phyloP scores from a whole-genome alignment of 2,329 filamentous ascomycete genomes.

The Sporothrix euskadiensis region DNA sequence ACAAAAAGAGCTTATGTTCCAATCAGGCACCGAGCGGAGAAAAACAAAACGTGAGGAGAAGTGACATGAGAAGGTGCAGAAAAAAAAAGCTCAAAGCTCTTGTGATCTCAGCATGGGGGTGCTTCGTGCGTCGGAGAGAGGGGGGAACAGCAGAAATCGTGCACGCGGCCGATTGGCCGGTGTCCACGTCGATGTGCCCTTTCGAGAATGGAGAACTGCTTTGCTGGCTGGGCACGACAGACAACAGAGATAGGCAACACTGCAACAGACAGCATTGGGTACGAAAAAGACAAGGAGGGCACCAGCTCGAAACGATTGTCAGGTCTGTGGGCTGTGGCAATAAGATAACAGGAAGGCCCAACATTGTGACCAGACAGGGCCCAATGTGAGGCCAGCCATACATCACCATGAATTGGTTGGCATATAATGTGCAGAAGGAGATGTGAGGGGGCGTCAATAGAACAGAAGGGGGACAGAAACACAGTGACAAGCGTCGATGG shows the following conservation, averaged over 20 bases:
- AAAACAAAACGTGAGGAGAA: conserved; percentile 20
- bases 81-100: conserved; percentile 36
- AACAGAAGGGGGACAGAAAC: not conserved
- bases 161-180: conserved; percentile 40
- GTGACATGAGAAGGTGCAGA: not conserved
- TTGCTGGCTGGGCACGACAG: conserved; percentile 1
- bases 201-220: not conserved
- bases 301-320: not conserved
- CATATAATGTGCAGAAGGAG: not conserved
- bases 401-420: not conserved
- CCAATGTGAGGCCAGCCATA: not conserved
- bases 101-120: conserved; percentile 37
- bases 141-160: conserved; percentile 37
- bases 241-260: not conserved
- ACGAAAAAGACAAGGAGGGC: not conserved
- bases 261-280: not conserved
- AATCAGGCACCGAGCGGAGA: conserved; percentile 28
- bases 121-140: not conserved
- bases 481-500: not conserved
- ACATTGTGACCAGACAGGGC: not conserved
- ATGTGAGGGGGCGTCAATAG: not conserved
- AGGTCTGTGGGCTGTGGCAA: not conserved
- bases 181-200: conserved; percentile 12
- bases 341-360: not conserved
- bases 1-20: conserved; percentile 14